Evolutionary conservation across 2,329 filamentous ascomycete genomes (phyloP), one percentile per base, ranked within the genome.

Genomic region (Rhytidhysteron rufulum): DNA sequence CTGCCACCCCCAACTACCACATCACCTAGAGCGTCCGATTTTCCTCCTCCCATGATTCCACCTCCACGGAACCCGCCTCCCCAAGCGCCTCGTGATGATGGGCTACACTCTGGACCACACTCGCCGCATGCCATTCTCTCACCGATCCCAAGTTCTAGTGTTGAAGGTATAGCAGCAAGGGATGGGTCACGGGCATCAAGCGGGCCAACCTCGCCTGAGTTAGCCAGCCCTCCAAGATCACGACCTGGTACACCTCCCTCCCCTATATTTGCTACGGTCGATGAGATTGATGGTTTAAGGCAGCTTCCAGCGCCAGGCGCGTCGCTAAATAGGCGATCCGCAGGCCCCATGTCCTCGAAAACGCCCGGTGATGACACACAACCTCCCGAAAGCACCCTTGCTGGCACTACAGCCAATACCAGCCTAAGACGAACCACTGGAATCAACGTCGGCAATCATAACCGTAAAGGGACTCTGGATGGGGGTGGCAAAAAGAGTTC

Each of bases 1-100:
- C 60, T 63, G 59, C 61, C 61, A 51, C 55, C 60, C 50, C 50
- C 50, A 41, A 58, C 53, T 48, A 57, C 50, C 56, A 43, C 51
- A 54, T 61, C 60, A 52, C 54, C 61, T 49, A 61, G 60, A 48
- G 58, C 49, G 57, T 53, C 60, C 62, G 62, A 65, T 55, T 64
- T 63, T 55, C 60, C 60, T 45, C 55, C 58, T 52, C 60, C 62
- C 45, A 53, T 59, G 49, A 55, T 61, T 36, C 57, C 60, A 43
- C 55, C 56, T 7, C 60, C 58, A 39, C 52, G 57, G 45, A 52
- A 55, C 27, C 50, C 54, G 34, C 45, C 44, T 19, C 56, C 57
- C 31, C 43, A 50, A 36, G 49, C 50, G 17, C 55, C 58, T 34
- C 34, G 21, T 8, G 41, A 31, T 15, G 43, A 16, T 37, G 34